Evolutionary conservation across 331 rosid genomes (phyloP).

Genomic region (Saraca asoca): DNA sequence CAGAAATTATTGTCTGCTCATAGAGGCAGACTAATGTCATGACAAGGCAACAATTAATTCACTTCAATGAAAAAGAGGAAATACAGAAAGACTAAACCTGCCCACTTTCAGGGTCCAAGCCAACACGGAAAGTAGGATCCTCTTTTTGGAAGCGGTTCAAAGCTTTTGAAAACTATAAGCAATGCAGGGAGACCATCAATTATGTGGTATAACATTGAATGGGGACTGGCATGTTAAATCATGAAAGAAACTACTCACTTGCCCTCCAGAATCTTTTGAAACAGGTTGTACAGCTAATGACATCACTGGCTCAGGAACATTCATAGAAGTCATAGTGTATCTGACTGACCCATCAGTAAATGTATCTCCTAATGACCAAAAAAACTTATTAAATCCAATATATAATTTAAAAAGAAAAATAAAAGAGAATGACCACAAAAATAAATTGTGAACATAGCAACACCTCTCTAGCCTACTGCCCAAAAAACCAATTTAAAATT

Average conservation of each 20-base stretch:
- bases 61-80: neutral
- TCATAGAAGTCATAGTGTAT: constrained; percentile 98
- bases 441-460: constrained; percentile 7
- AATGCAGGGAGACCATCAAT: constrained; percentile 28
- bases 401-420: neutral
- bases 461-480: constrained; percentile 8
- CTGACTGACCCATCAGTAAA: constrained; percentile 90
- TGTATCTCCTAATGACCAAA: constrained; percentile 75
- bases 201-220: neutral
- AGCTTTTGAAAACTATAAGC: constrained; percentile 86
- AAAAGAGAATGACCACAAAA: constrained; percentile 17
- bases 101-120: constrained; percentile 93
- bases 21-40: constrained; percentile 30
- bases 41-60: constrained; percentile 15
- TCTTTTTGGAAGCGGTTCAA: constrained; percentile 92
- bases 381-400: constrained; percentile 23
- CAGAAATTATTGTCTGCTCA: constrained; percentile 91
- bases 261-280: constrained; percentile 97
- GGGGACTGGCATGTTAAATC: constrained; percentile 9
- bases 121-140: constrained; percentile 98
- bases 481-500: constrained; percentile 20
- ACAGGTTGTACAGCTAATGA: constrained; percentile 97
- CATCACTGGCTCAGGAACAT: constrained; percentile 99
- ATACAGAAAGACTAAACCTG: constrained; percentile 59
- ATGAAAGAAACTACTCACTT: constrained; percentile 57